Evolutionary conservation across 768 basidiomycete species (phyloP).

Genomic region (Podaxis mareebaensis): DNA sequence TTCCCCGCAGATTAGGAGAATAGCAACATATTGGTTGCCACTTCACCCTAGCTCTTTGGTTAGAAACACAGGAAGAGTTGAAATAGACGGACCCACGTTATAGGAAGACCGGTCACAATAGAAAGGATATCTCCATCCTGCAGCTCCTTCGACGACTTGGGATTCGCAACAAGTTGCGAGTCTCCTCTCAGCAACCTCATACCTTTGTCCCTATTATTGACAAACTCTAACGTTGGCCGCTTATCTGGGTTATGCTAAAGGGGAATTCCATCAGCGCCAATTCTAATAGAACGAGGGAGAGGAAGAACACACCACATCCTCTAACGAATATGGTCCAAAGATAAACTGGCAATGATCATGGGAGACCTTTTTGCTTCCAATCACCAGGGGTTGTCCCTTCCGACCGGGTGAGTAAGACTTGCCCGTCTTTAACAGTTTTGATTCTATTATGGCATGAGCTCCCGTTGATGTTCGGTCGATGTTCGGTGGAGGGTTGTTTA

Average conservation of each 20-base stretch:
- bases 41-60: slow-evolving; percentile 36
- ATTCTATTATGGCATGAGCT: slow-evolving; percentile 23
- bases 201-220: slow-evolving; percentile 49
- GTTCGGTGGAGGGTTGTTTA: slow-evolving; percentile 25
- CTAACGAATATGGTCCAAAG: slow-evolving; percentile 50
- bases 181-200: slow-evolving; percentile 43
- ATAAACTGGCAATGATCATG: slow-evolving; percentile 57
- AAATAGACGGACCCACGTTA: slow-evolving; percentile 43
- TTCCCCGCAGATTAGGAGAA: slow-evolving; percentile 34
- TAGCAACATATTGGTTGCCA: slow-evolving; percentile 58
- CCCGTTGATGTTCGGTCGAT: neutral
- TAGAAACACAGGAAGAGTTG: neutral
- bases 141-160: slow-evolving; percentile 40
- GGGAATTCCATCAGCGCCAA: neutral
- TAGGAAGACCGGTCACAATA: slow-evolving; percentile 40
- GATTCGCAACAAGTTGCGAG: slow-evolving; percentile 33
- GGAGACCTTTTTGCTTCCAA: slow-evolving; percentile 68
- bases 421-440: slow-evolving; percentile 64
- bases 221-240: slow-evolving; percentile 49
- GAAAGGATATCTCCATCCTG: slow-evolving; percentile 54
- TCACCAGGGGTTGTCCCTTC: slow-evolving; percentile 48
- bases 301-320: slow-evolving; percentile 52
- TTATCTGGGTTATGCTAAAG: slow-evolving; percentile 49
- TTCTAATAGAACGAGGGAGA: neutral
- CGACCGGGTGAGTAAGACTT: slow-evolving; percentile 64